Conservation (phyloP, 2,329 filamentous ascomycete species). For the Cephalotrichum gorgonifer region DNA sequence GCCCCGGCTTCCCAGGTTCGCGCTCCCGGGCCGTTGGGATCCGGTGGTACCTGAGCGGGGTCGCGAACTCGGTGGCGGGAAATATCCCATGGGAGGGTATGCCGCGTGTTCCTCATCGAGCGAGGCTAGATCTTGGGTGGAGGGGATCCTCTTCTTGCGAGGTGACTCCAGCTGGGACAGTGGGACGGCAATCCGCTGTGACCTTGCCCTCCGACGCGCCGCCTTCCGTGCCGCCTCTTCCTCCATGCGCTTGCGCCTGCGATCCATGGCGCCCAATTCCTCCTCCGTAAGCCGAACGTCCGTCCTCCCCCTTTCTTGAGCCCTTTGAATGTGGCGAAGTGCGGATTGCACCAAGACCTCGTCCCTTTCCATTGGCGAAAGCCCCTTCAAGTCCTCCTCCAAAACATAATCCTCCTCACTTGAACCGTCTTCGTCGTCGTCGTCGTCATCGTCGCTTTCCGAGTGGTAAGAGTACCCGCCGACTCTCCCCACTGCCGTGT, state of each 20-base stretch:
- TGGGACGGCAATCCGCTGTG: constrained; percentile 41
- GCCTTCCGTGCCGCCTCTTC: constrained; percentile 25
- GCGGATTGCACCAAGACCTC: constrained; percentile 69
- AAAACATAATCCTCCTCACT: constrained; percentile 36
- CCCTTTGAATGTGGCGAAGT: constrained; percentile 67
- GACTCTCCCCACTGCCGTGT: constrained; percentile 14
- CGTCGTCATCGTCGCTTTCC: constrained; percentile 25
- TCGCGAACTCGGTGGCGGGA: constrained; percentile 34
- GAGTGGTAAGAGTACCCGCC: constrained; percentile 4
- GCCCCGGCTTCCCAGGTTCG: constrained; percentile 20
- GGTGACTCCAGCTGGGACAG: constrained; percentile 38
- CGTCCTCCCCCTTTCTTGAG: constrained; percentile 62
- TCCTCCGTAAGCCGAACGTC: constrained; percentile 73
- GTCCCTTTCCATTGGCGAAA: constrained; percentile 55
- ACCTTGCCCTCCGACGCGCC: constrained; percentile 20
- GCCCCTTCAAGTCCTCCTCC: constrained; percentile 35
- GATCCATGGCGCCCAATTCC: constrained; percentile 72
- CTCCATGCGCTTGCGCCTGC: constrained; percentile 49
- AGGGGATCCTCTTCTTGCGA: constrained; percentile 11
- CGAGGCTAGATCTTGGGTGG: constrained; percentile 23
- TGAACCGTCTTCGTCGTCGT: constrained; percentile 33
- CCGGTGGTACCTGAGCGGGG: constrained; percentile 30
- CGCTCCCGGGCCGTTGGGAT: constrained; percentile 24
- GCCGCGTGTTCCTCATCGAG: constrained; percentile 18
- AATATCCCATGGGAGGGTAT: constrained; percentile 40